These are phyloP conservation scores for Linum usitatissimum DNA, from an alignment of 345 rosid species.

Conservation along the genomic window DNA sequence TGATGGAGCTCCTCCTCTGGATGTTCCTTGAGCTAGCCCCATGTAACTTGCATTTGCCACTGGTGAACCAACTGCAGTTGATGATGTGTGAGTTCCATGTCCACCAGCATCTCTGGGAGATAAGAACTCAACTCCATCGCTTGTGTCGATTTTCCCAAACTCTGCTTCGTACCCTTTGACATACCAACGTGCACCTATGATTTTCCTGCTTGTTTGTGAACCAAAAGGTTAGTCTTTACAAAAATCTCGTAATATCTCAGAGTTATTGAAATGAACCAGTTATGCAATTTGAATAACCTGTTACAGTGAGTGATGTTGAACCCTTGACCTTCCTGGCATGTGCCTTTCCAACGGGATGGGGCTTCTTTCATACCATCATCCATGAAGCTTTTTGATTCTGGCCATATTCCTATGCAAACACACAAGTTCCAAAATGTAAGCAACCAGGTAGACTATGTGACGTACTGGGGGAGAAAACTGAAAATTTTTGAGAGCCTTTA, in stretches of 20 bases:
- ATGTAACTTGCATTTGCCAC: conserved; percentile 11
- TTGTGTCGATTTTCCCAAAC: conserved; percentile 10
- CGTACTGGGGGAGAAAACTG: no score
- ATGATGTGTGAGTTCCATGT: conserved; percentile 17
- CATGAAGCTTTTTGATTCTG: conserved; percentile 13
- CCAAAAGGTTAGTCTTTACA: neutral
- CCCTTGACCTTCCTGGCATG: conserved; percentile 12
- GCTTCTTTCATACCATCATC: conserved; percentile 4
- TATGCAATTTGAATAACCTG: conserved; percentile 6
- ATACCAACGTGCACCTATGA: conserved; percentile 19
- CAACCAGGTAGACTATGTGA: no score
- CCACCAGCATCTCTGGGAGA: conserved; percentile 16
- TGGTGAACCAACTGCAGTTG: conserved; percentile 8
- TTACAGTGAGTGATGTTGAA: conserved; percentile 14
- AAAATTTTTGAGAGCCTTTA: no score
- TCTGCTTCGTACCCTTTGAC: conserved; percentile 14
- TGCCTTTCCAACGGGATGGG: conserved; percentile 15
- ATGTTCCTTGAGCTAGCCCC: conserved; percentile 13
- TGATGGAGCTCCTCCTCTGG: conserved; percentile 17
- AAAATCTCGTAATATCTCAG: neutral
- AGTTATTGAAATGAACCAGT: neutral
- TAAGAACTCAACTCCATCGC: conserved; percentile 23
- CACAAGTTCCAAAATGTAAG: no score
- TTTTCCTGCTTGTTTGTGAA: conserved; percentile 8
- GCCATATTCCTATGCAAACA: conserved; percentile 14